Evolutionary conservation across 2,329 filamentous ascomycete species (phyloP).

Genomic region (Diaporthe sp.): DNA sequence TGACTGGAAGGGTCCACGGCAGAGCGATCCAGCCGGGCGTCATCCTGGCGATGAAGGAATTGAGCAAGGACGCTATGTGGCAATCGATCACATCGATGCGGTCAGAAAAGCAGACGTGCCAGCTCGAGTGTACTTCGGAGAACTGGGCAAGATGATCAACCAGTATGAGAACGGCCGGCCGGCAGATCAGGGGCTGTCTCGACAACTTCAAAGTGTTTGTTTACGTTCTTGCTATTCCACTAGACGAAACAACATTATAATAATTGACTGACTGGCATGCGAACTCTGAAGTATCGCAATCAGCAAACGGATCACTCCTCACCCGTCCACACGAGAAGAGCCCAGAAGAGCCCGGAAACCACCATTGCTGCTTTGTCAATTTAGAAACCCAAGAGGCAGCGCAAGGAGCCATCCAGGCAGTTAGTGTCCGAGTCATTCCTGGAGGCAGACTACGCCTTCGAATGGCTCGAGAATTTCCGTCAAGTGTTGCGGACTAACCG

Average conservation of each 20-base stretch:
- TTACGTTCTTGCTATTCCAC: not conserved
- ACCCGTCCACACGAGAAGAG: constrained; percentile 62
- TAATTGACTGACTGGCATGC: constrained; percentile 24
- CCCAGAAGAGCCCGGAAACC: constrained; percentile 60
- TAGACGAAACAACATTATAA: not conserved
- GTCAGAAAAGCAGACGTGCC: constrained; percentile 49
- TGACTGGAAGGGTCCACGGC: constrained; percentile 52
- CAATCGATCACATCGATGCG: constrained; percentile 51
- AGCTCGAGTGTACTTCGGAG: constrained; percentile 64
- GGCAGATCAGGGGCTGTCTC: constrained; percentile 62
- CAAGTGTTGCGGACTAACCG: not conserved
- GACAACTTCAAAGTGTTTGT: constrained; percentile 59
- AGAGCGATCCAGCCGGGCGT: not conserved
- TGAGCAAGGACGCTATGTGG: constrained; percentile 47
- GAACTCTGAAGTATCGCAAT: constrained; percentile 50
- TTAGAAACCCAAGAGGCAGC: constrained; percentile 69
- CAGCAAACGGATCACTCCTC: constrained; percentile 70
- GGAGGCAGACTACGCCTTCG: constrained; percentile 42
- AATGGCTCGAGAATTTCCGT: constrained; percentile 17
- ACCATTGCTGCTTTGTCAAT: constrained; percentile 78
- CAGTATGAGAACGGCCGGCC: constrained; percentile 60
- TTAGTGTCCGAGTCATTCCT: constrained; percentile 51
- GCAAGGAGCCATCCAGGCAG: constrained; percentile 59
- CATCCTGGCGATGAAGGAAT: constrained; percentile 1
- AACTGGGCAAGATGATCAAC: constrained; percentile 62